phyloP scores from a whole-genome alignment of 306 rosid genomes.

The Trichosanthes truncata region DNA sequence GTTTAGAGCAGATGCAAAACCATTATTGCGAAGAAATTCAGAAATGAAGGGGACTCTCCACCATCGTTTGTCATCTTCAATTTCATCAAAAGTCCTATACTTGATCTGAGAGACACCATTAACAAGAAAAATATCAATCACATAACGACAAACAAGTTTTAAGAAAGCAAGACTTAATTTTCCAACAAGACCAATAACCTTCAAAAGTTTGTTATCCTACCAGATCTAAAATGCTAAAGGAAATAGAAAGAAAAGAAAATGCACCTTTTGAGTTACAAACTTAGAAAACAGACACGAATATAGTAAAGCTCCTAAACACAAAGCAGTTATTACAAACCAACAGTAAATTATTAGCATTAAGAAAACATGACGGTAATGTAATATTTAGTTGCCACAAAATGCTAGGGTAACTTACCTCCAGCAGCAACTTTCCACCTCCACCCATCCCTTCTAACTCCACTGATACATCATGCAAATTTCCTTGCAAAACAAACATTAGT shows the following conservation, averaged over 20 bases:
- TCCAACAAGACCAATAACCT: neutral
- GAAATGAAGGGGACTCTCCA: constrained; percentile 71
- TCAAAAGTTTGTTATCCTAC: neutral
- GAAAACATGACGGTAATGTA: neutral
- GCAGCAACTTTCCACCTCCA: constrained; percentile 76
- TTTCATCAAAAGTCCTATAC: constrained; percentile 75
- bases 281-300: neutral
- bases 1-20: constrained; percentile 63
- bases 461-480: constrained; percentile 56
- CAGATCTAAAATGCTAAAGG: neutral
- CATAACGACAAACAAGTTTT: neutral
- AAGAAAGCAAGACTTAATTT: neutral
- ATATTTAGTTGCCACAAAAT: neutral
- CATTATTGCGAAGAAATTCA: constrained; percentile 54
- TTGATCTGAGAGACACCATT: constrained; percentile 51
- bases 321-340: neutral
- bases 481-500: constrained; percentile 35
- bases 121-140: constrained; percentile 1
- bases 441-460: constrained; percentile 99
- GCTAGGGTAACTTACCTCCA: constrained; percentile 58
- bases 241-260: neutral
- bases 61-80: constrained; percentile 69
- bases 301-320: neutral
- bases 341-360: neutral
- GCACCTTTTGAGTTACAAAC: neutral